Percentiles rank a stretch among this genome's conserved stretches.
phyloP scores from a whole-genome alignment of 2,329 filamentous ascomycete species.

The Neofusicoccum cordaticola region DNA sequence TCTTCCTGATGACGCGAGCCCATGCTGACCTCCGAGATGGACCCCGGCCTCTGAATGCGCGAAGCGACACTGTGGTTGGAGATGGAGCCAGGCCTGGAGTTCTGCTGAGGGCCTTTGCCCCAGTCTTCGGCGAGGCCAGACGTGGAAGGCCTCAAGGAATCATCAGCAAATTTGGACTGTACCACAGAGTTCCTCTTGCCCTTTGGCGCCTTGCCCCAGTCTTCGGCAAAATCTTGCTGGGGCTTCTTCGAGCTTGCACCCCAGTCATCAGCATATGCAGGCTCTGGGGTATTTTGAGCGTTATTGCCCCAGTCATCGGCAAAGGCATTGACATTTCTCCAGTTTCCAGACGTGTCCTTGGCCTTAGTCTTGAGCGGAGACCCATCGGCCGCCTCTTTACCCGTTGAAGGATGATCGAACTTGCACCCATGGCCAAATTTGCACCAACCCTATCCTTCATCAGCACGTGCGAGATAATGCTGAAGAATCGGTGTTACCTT shows the following conservation, averaged over 20 bases:
- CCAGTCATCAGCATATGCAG: slow-evolving; percentile 2
- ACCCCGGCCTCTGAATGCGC: neutral
- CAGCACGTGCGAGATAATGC: neutral
- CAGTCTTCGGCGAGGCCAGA: slow-evolving; percentile 4
- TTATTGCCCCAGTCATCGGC: slow-evolving; percentile 2
- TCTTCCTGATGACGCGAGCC: slow-evolving; percentile 3
- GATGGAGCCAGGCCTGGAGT: neutral
- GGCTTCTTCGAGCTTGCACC: neutral
- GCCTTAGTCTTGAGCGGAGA: neutral
- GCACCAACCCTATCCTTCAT: neutral
- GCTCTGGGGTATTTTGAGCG: neutral
- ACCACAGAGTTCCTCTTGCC: neutral
- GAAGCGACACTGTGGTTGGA: neutral
- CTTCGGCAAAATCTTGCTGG: neutral
- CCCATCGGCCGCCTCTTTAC: neutral
- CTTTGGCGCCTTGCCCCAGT: neutral
- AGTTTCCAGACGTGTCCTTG: neutral
- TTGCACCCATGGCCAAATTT: slow-evolving; percentile 6
- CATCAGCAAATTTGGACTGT: slow-evolving; percentile 1
- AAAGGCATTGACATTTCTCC: neutral
- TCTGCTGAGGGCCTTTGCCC: neutral
- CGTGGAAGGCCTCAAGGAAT: neutral
- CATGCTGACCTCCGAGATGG: neutral
- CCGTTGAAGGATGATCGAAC: neutral
- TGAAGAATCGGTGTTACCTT: neutral